Evolutionary conservation across 805 yeast genomes (phyloP), one percentile per base, ranked within the genome.

Genomic region (Ogataea philodendri): DNA sequence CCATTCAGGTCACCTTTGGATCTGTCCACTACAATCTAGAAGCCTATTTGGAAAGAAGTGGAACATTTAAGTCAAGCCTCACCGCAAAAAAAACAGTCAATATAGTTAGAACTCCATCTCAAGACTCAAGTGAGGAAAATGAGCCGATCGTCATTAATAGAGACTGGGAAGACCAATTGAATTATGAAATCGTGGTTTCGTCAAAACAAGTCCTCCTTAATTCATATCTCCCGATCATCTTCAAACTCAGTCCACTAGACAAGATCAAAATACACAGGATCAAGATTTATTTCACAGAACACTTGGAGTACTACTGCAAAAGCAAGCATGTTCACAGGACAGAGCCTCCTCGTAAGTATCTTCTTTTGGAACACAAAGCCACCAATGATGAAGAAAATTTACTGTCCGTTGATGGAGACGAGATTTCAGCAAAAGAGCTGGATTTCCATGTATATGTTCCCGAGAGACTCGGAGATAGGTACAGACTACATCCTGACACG

Each of bases 141-240:
- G 98, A 93, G 55, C 97, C 98, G 0, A 90, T 93, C 35, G 84
- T 87, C 4, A 87, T 93, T 22, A 72, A 82, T 17, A 71, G 95
- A 41, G 90, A 85, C 46, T 93, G 98, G 98, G 97, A 90, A 58
- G 88, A 85, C 55, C 86, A 84, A 55, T 61, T 93, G 20, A 80
- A 81, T 48, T 93, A 93, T 55, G 97, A 93, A 53, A 87, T 93
- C 27, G 78, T 88, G 13, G 81, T 93, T 35, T 94, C 95, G 2
- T 85, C 96, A 17, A 93, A 90, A 57, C 81, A 88, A 17, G 78
- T 93, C 35, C 80, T 94, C 7, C 68, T 93, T 32, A 88, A 94
- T 55, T 79, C 90, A 2, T 78, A 74, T 49, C 63, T 93, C 34
- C 97, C 97, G 1, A 67, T 93, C 7, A 84, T 89, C 2, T 84